Base-by-base conservation (phyloP, 805 yeast species). In the Zygotorulaspora danielsina region DNA sequence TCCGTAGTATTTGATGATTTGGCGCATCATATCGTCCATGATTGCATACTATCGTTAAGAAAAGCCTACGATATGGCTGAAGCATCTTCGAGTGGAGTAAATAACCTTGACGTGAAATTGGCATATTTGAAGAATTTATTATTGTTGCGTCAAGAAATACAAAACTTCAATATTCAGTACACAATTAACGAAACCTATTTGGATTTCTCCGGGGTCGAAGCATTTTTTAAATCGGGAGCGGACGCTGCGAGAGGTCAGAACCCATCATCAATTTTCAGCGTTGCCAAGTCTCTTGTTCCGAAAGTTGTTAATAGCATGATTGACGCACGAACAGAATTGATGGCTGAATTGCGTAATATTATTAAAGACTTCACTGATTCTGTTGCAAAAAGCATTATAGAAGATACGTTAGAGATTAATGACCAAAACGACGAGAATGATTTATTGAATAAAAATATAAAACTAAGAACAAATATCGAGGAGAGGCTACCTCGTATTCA, bases 21-120 rank as follows among this genome's bases (percentile, higher is more conserved):
- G 48, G 95, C 96, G 0, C 95, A 87, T 58, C 78, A 83, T 41
- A 79, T 87, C 37, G 84, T 90, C 3, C 96, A 85, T 55, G 74
- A 82, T 31, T 81, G 93, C 51, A 74, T 87, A 25, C 53, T 65
- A 11, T 76, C 93, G 5, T 62, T 87, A 50, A 73, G 74, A 39
- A 62, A 66, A 11, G 81, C 83, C 9, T 72, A 72, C 47, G 64
- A 68, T 3, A 51, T 75, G 17, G 55, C 44, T 70, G 77, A 5
- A 50, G 59, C 24, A 50, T 66, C 5, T 64, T 71, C 48, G 10
- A 62, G 73, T 19, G 84, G 86, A 0, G 51, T 66, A 3, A 51
- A 47, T 30, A 44, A 48, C 3, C 44, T 69, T 8, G 89, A 81
- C 49, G 70, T 84, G 0, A 76, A 76, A 38, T 64, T 89, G 19